Conservation (phyloP, 2,329 filamentous ascomycete genomes). For the Alternaria arborescens region DNA sequence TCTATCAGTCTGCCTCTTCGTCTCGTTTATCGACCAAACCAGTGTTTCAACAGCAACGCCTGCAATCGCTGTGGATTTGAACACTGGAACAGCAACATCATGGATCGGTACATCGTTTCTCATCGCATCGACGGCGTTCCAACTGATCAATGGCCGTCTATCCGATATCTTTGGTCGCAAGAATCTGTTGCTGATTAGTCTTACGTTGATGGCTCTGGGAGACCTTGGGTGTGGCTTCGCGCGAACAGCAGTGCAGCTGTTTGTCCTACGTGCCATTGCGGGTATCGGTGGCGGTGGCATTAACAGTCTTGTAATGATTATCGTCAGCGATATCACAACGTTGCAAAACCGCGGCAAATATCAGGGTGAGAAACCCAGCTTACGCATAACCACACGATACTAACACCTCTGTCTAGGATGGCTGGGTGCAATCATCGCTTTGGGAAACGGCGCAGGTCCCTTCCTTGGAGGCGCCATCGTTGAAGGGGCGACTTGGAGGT, state of each 20-base stretch:
- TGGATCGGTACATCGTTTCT: conserved; percentile 64
- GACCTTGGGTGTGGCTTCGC: conserved; percentile 68
- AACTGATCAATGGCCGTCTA: conserved; percentile 70
- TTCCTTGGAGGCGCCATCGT: conserved; percentile 33
- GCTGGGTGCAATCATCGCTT: conserved; percentile 28
- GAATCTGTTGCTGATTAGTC: conserved; percentile 59
- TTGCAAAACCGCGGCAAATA: conserved; percentile 48
- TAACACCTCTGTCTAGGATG: conserved; percentile 12
- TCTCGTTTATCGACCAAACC: conserved; percentile 67
- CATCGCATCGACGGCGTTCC: conserved; percentile 68
- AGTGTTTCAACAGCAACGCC: conserved; percentile 57
- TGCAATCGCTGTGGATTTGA: conserved; percentile 46
- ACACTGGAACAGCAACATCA: conserved; percentile 59
- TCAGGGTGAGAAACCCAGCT: conserved; percentile 31
- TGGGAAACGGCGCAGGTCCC: conserved; percentile 31
- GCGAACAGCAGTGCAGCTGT: conserved; percentile 64
- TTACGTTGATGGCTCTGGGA: conserved; percentile 63
- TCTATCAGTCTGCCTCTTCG: conserved; percentile 62
- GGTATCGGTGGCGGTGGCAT: conserved; percentile 70
- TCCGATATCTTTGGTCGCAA: conserved; percentile 66
- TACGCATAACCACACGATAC: not conserved
- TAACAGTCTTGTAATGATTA: conserved; percentile 51
- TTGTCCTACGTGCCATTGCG: conserved; percentile 66
- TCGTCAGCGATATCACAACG: conserved; percentile 48
- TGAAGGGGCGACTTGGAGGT: conserved; percentile 26